Evolutionary conservation across 352 stramenopile species (phyloP).

Genomic region (Pythium aquatile): DNA sequence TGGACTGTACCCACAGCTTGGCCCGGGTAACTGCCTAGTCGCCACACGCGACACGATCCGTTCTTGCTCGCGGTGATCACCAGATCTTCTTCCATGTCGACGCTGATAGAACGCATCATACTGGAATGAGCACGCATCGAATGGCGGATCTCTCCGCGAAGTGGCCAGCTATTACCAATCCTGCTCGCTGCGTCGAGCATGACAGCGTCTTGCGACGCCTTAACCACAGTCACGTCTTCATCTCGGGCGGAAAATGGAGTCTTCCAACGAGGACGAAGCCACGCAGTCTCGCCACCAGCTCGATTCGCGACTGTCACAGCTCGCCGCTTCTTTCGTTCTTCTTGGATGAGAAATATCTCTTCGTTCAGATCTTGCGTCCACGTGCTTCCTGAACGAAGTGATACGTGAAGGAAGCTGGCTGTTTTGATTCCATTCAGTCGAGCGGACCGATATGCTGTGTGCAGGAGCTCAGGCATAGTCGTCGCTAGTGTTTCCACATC

Average conservation of each 20-base stretch:
- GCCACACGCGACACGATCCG: slow-evolving; percentile 68
- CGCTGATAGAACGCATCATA: slow-evolving; percentile 44
- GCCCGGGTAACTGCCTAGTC: slow-evolving; percentile 51
- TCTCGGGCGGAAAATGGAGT: slow-evolving; percentile 14
- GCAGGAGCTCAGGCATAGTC: slow-evolving; percentile 47
- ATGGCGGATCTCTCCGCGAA: slow-evolving; percentile 49
- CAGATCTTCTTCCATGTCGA: slow-evolving; percentile 62
- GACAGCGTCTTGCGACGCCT: background rate
- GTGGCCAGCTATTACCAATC: slow-evolving; percentile 28
- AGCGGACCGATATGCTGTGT: slow-evolving; percentile 52
- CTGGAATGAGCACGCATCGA: slow-evolving; percentile 69
- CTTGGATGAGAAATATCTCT: slow-evolving; percentile 47
- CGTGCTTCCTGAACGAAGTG: slow-evolving; percentile 33
- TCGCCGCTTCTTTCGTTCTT: slow-evolving; percentile 44
- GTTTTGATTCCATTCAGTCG: slow-evolving; percentile 55
- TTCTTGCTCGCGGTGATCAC: slow-evolving; percentile 71
- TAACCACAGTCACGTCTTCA: slow-evolving; percentile 6
- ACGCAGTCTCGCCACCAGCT: slow-evolving; percentile 25
- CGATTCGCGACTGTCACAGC: slow-evolving; percentile 5
- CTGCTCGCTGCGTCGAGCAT: background rate
- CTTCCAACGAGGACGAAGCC: slow-evolving; percentile 32
- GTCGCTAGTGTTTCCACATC: slow-evolving; percentile 8
- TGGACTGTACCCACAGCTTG: slow-evolving; percentile 28
- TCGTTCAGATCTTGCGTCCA: slow-evolving; percentile 56
- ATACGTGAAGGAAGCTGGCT: slow-evolving; percentile 61